A percentile compares a stretch with the other conserved stretches of the same genome.
Evolutionary conservation across 441 rosid genomes (phyloP).

Genomic region (Francoa sonchifolia): DNA sequence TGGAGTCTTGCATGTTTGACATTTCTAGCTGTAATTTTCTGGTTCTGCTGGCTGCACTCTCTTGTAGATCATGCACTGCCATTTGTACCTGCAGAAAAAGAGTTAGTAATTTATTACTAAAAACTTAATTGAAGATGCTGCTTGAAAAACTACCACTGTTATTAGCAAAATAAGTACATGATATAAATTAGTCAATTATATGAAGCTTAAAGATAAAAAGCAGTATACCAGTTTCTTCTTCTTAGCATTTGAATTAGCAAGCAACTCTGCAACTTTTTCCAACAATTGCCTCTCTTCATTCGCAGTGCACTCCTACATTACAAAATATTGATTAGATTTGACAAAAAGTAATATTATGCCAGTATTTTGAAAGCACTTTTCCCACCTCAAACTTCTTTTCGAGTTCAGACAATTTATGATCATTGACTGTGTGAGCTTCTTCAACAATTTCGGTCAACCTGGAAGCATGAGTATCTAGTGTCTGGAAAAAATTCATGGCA

Average conservation of each 20-base stretch:
- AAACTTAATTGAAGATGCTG: too few relatives aligned
- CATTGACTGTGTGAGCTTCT: constrained; percentile 1
- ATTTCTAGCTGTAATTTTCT: constrained; percentile 69
- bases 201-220: background rate
- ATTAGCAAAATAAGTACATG: too few relatives aligned
- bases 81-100: constrained; percentile 60
- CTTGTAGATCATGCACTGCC: constrained; percentile 79
- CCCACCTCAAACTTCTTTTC: constrained; percentile 5
- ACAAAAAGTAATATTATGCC: background rate
- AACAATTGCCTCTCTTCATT: constrained; percentile 13
- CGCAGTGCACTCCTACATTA: constrained; percentile 11
- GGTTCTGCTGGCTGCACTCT: constrained; percentile 66
- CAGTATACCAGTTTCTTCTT: constrained; percentile 11
- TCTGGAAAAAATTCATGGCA: background rate
- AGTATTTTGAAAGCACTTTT: background rate
- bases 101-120: too few relatives aligned
- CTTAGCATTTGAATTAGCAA: constrained; percentile 10
- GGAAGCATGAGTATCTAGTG: constrained; percentile 1
- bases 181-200: too few relatives aligned
- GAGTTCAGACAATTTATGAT: background rate
- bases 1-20: constrained; percentile 81
- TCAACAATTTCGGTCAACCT: constrained; percentile 1
- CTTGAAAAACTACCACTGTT: background rate
- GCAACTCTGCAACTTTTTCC: constrained; percentile 11
- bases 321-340: background rate